These are phyloP conservation scores for Solanum commersonii DNA, from an alignment of 257 asterid genomes.

Conservation along the genomic window DNA sequence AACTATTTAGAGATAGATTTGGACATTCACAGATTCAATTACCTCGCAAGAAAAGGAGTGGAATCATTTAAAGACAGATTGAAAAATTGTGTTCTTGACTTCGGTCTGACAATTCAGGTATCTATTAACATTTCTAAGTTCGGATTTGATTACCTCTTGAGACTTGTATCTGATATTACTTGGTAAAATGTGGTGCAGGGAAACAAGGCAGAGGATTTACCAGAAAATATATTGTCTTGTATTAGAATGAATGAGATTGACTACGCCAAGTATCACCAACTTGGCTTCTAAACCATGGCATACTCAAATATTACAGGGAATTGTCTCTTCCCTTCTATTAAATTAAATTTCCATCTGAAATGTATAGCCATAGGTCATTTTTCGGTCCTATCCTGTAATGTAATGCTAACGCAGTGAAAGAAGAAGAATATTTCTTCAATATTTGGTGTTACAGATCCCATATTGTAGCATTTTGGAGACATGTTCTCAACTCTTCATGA, in stretches of 20 bases:
- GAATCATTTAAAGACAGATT: slow-evolving; percentile 76
- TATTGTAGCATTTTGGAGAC: not conserved
- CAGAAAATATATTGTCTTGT: slow-evolving; percentile 77
- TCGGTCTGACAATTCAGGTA: slow-evolving; percentile 96
- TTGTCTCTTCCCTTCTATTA: not conserved
- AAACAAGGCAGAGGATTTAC: slow-evolving; percentile 78
- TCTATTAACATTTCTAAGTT: not conserved
- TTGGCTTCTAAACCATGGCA: slow-evolving; percentile 30
- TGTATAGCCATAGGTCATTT: not conserved
- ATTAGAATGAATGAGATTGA: slow-evolving; percentile 65
- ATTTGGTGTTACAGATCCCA: not conserved
- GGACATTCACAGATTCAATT: slow-evolving; percentile 82
- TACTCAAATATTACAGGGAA: not conserved
- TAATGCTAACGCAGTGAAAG: not conserved
- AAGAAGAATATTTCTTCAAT: not conserved
- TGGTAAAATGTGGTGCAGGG: slow-evolving; percentile 43
- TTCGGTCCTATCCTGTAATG: not conserved
- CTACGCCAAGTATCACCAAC: slow-evolving; percentile 47
- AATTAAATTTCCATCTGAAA: not conserved
- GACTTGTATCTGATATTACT: not conserved
- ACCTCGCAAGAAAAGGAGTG: slow-evolving; percentile 85
- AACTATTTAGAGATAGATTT: slow-evolving; percentile 89
- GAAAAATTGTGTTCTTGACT: slow-evolving; percentile 72
- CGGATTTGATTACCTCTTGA: not conserved
- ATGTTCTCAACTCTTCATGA: not conserved